Conservation (phyloP, 305 asterid genomes). For the Fraxinus greggii region DNA sequence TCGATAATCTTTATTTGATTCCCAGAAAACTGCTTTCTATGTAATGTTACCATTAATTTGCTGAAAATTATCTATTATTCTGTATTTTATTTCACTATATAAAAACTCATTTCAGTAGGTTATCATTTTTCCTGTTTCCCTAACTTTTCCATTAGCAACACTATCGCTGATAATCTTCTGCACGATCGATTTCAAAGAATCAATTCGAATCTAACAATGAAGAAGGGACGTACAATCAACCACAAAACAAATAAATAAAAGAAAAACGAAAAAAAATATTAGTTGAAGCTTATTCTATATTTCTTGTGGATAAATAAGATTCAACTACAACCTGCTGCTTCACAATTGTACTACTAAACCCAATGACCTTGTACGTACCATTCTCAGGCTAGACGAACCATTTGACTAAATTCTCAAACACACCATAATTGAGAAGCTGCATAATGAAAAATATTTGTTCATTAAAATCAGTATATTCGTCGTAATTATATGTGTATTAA, state of each 20-base stretch:
- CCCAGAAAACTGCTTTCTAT: neutral
- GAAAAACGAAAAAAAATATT: too few relatives aligned
- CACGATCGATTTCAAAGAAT: neutral
- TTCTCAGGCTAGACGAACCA: neutral
- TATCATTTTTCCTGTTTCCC: neutral
- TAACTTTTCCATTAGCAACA: neutral
- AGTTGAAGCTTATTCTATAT: neutral
- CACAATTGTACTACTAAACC: neutral
- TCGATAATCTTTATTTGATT: neutral
- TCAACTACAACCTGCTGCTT: neutral
- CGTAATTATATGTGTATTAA: neutral
- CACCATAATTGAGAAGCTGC: conserved; percentile 51
- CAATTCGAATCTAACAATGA: neutral
- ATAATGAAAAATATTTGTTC: conserved; percentile 3
- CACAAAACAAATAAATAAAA: too few relatives aligned
- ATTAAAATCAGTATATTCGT: too few relatives aligned
- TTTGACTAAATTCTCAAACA: neutral
- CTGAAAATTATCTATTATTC: neutral
- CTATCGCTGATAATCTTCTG: neutral
- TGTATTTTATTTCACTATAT: neutral
- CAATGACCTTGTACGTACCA: neutral
- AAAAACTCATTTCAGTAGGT: neutral
- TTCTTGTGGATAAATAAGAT: neutral
- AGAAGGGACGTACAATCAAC: neutral
- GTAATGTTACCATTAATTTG: neutral